These are phyloP conservation scores for Saturnispora quitensis DNA, from an alignment of 805 yeast genomes.

Conservation along the genomic window DNA sequence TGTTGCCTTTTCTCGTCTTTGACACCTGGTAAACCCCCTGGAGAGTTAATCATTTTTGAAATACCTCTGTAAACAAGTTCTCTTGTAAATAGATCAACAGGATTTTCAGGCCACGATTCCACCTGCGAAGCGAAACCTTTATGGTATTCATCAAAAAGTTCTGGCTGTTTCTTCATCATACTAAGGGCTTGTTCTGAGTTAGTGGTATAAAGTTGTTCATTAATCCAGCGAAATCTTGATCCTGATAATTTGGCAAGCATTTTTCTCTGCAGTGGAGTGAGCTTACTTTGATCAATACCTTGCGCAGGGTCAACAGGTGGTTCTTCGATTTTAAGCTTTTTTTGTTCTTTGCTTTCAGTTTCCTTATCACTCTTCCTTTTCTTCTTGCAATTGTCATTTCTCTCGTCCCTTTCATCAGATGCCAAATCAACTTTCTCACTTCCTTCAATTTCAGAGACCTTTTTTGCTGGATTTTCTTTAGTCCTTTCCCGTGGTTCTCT, in stretches of 20 bases:
- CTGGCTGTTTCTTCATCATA: slow-evolving; percentile 72
- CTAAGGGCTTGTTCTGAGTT: slow-evolving; percentile 68
- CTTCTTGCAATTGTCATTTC: slow-evolving; percentile 2
- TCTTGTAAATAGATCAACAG: slow-evolving; percentile 81
- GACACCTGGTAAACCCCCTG: slow-evolving; percentile 88
- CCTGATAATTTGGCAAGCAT: slow-evolving; percentile 95
- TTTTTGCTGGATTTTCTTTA: slow-evolving; percentile 10
- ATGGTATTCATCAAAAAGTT: slow-evolving; percentile 87
- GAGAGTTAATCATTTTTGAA: slow-evolving; percentile 71
- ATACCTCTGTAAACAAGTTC: slow-evolving; percentile 52
- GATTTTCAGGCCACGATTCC: slow-evolving; percentile 97
- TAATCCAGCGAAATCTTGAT: slow-evolving; percentile 95
- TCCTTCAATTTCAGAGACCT: background rate
- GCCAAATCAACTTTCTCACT: background rate
- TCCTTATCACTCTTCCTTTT: slow-evolving; percentile 2
- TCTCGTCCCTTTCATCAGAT: background rate
- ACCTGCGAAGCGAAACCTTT: slow-evolving; percentile 94
- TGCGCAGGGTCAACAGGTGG: slow-evolving; percentile 18
- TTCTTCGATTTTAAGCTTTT: slow-evolving; percentile 6
- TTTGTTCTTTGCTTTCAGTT: background rate
- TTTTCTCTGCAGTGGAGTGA: slow-evolving; percentile 86
- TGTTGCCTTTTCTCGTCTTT: slow-evolving; percentile 22
- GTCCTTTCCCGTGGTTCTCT: slow-evolving; percentile 12
- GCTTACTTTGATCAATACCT: slow-evolving; percentile 25
- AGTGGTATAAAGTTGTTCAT: slow-evolving; percentile 90